These are phyloP conservation scores for Hypericum androsaemum DNA, from an alignment of 345 rosid genomes.

Conservation along the genomic window DNA sequence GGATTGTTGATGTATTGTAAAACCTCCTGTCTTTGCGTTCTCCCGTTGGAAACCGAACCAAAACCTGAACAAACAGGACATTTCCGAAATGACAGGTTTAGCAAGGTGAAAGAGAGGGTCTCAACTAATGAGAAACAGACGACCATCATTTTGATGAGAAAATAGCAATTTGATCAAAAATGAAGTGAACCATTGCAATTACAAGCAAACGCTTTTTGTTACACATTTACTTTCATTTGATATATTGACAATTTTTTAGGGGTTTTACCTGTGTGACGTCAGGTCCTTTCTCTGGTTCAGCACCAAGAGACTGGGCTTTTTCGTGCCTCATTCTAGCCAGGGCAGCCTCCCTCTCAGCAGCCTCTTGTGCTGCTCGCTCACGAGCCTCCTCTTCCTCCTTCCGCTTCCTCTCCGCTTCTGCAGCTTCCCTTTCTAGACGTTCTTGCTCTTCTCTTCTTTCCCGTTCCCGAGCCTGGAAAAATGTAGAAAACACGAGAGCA, in stretches of 20 bases:
- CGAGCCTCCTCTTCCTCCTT: conserved; percentile 90
- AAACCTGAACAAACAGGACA: conserved; percentile 33
- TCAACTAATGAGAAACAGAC: too few species aligned
- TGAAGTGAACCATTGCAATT: too few species aligned
- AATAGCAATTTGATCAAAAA: too few species aligned
- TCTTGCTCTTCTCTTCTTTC: conserved; percentile 83
- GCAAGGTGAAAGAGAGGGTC: background rate
- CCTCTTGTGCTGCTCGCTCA: conserved; percentile 74
- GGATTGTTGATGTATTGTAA: conserved; percentile 44
- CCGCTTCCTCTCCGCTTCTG: conserved; percentile 77
- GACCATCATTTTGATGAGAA: too few species aligned
- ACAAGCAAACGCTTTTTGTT: too few species aligned
- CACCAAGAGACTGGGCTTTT: conserved; percentile 78
- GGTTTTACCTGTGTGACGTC: conserved; percentile 65
- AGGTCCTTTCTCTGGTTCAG: conserved; percentile 87
- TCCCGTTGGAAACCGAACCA: conserved; percentile 87
- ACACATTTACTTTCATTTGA: conserved; percentile 24
- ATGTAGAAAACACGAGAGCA: background rate
- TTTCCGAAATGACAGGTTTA: background rate
- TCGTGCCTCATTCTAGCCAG: conserved; percentile 66
- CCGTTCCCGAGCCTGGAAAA: conserved; percentile 66
- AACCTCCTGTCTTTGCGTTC: conserved; percentile 95
- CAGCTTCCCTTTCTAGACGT: conserved; percentile 77
- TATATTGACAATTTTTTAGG: too few species aligned
- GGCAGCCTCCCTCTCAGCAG: conserved; percentile 79